Conservation (phyloP, 495 filamentous ascomycete species). For the Aspergillus heteromorphus region DNA sequence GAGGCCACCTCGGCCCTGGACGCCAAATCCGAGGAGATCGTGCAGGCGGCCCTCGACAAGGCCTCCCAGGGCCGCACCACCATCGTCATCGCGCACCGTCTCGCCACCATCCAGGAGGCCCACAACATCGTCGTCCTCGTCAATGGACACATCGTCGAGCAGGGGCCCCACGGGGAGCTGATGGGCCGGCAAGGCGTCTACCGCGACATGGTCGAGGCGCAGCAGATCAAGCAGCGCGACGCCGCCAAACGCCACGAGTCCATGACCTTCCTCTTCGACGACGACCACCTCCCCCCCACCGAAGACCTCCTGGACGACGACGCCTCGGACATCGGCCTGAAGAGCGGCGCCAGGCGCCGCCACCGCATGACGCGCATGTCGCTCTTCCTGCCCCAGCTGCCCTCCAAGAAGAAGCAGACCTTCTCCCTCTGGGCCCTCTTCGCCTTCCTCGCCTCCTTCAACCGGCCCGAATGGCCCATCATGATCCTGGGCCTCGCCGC, state of each 20-base stretch:
- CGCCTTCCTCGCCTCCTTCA: constrained; percentile 78
- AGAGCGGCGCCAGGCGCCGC: neutral
- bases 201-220: constrained; percentile 71
- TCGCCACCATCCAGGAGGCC: constrained; percentile 88
- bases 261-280: constrained; percentile 13
- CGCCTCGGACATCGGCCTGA: constrained; percentile 10
- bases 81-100: constrained; percentile 89
- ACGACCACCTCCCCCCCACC: constrained; percentile 1
- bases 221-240: constrained; percentile 59
- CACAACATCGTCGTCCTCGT: constrained; percentile 95
- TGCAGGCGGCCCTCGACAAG: constrained; percentile 85
- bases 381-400: neutral
- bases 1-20: constrained; percentile 95
- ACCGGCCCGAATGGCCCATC: constrained; percentile 62
- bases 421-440: constrained; percentile 78
- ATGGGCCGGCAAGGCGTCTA: constrained; percentile 58
- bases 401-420: constrained; percentile 30
- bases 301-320: constrained; percentile 11
- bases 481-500: constrained; percentile 76
- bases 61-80: constrained; percentile 85
- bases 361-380: constrained; percentile 6
- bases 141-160: constrained; percentile 79
- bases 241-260: neutral
- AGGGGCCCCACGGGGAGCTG: constrained; percentile 73
- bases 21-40: constrained; percentile 87